Evolutionary conservation across 2,329 filamentous ascomycete species (phyloP).

Genomic region (Dissoconium aciculare): DNA sequence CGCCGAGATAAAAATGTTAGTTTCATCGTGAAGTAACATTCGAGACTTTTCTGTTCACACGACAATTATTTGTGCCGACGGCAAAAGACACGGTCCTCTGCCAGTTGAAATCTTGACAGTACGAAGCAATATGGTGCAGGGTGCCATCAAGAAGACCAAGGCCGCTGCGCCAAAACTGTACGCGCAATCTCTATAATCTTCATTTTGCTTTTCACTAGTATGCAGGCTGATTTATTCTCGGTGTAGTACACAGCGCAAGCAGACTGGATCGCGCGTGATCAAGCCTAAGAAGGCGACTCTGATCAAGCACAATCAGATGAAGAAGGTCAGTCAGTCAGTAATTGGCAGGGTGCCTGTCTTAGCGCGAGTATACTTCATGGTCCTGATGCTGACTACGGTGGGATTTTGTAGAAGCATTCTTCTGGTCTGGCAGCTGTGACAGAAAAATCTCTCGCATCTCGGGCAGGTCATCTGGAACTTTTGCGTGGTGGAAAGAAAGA

Average conservation of each 20-base stretch:
- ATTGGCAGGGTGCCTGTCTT: background rate
- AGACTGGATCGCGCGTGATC: constrained; percentile 43
- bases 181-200: constrained; percentile 1
- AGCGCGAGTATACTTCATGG: background rate
- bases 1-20: too few species aligned
- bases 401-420: constrained; percentile 41
- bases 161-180: constrained; percentile 13
- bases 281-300: constrained; percentile 51
- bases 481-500: constrained; percentile 52
- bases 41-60: too few species aligned
- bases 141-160: constrained; percentile 19
- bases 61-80: too few species aligned
- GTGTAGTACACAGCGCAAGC: constrained; percentile 21
- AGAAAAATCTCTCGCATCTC: constrained; percentile 50
- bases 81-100: too few species aligned
- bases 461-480: constrained; percentile 56
- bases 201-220: background rate
- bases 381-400: background rate
- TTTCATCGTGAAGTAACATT: too few species aligned
- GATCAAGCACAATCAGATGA: constrained; percentile 46
- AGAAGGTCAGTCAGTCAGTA: constrained; percentile 34
- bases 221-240: too few species aligned
- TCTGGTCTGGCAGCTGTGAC: constrained; percentile 49
- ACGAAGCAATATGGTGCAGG: constrained; percentile 16
- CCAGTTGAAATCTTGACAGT: too few species aligned